Conservation (phyloP, 2,329 filamentous ascomycete species). For the Fusarium coicis region DNA sequence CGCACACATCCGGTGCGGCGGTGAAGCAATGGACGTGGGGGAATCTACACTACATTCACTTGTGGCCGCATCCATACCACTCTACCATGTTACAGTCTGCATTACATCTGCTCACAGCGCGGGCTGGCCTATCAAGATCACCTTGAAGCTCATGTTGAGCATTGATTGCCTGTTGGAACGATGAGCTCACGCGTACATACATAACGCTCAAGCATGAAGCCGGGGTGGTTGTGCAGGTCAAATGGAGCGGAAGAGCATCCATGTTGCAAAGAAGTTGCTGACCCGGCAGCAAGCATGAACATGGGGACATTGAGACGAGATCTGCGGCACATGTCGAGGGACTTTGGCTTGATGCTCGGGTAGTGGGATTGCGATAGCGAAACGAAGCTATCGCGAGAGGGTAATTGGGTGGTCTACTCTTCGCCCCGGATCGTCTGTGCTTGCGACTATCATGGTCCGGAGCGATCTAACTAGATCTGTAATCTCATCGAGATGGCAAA, state of each 20-base stretch:
- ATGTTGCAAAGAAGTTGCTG: constrained; percentile 15
- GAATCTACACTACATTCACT: constrained; percentile 7
- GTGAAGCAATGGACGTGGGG: constrained; percentile 35
- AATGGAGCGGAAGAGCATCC: constrained; percentile 18
- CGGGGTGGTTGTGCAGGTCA: constrained; percentile 32
- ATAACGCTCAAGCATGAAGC: constrained; percentile 16
- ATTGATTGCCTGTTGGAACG: constrained; percentile 14
- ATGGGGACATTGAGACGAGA: constrained; percentile 18
- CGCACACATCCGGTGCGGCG: constrained; percentile 25
- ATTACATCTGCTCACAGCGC: constrained; percentile 22
- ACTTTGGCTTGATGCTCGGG: constrained; percentile 1
- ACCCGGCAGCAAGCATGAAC: constrained; percentile 21
- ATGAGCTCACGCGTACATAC: constrained; percentile 29
- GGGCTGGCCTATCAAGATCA: constrained; percentile 21
- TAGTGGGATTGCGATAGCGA: constrained; percentile 19
- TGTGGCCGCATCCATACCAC: constrained; percentile 38
- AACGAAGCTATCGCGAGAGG: constrained; percentile 24
- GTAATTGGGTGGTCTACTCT: constrained; percentile 19
- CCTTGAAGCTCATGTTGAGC: constrained; percentile 23
- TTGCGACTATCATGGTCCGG: constrained; percentile 15
- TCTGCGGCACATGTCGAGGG: constrained; percentile 13
- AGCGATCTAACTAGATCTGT: constrained; percentile 27
- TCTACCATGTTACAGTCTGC: constrained; percentile 27
- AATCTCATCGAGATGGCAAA: constrained; percentile 33
- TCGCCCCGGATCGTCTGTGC: constrained; percentile 26